Percentiles rank a stretch among this genome's conserved stretches.
Evolutionary conservation across 352 stramenopile species (phyloP).

Genomic region (Phytophthora capsici): DNA sequence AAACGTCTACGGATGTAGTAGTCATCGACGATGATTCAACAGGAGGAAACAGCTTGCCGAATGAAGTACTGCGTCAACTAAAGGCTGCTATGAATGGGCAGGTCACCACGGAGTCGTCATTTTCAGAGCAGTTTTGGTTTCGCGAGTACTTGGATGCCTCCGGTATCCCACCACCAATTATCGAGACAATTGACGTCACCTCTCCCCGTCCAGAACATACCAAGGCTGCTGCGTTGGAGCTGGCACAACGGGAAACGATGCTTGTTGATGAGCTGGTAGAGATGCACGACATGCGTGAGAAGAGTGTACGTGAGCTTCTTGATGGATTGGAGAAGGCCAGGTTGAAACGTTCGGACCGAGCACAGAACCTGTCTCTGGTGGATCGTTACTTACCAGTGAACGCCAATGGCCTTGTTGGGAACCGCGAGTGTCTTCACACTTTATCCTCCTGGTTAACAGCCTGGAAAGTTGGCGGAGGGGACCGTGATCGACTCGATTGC

Average conservation of each 20-base stretch:
- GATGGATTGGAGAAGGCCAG: slow-evolving; percentile 49
- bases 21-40: slow-evolving; percentile 43
- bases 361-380: slow-evolving; percentile 67
- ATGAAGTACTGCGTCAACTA: slow-evolving; percentile 25
- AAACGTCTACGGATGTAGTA: slow-evolving; percentile 21
- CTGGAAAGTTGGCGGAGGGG: slow-evolving; percentile 68
- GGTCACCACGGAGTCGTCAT: slow-evolving; percentile 48
- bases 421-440: slow-evolving; percentile 64
- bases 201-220: slow-evolving; percentile 15
- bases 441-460: slow-evolving; percentile 75
- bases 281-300: slow-evolving; percentile 54
- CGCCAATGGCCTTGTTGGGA: slow-evolving; percentile 70
- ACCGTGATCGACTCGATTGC: slow-evolving; percentile 49
- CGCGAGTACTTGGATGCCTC: slow-evolving; percentile 43
- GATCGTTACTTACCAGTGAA: slow-evolving; percentile 70
- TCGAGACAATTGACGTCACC: slow-evolving; percentile 29
- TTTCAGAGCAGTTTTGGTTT: slow-evolving; percentile 72
- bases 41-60: slow-evolving; percentile 11
- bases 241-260: slow-evolving; percentile 37
- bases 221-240: slow-evolving; percentile 13
- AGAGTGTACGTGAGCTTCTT: slow-evolving; percentile 62
- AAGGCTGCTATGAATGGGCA: slow-evolving; percentile 44
- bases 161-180: slow-evolving; percentile 4
- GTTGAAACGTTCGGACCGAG: slow-evolving; percentile 51
- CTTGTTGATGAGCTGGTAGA: slow-evolving; percentile 67